Evolutionary conservation across 768 basidiomycete species (phyloP), one percentile per base, ranked within the genome.

Genomic region (Rhodosporidiobolus odoratus): DNA sequence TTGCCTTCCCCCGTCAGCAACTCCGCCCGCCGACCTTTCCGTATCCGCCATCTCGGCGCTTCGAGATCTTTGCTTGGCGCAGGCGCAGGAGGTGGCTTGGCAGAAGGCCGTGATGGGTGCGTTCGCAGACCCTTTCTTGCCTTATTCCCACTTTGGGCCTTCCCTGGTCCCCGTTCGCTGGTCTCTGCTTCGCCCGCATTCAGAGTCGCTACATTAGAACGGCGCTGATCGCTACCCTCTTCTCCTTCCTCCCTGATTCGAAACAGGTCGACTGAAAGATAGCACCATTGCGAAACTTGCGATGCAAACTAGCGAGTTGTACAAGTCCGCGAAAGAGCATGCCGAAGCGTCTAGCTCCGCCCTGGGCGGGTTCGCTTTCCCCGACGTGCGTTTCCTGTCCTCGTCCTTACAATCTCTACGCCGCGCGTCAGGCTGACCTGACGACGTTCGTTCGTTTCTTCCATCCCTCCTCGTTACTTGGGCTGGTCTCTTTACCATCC

Each of bases 1-100:
- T 25, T 41, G 37, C 40, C 52, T 52, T 1, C 7, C 58, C n/a
- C 84, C 27, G 82, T 82, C 52, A 34, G 34, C 54, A 7, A 45
- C 83, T 78, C 3, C 86, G n/a, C n/a, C 88, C 0, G 74, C 83
- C 23, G 95, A 97, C 78, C 83, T 96, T 35, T 84, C 87, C 0
- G 80, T 81, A 34, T 77, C 84, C 0, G 87, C 89, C 74, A 76
- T 90, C 32, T 82, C 82, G 57, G 83, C 86, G 35, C 77, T 96
- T 52, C 86, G 90, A 77, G 85, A 80, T 72, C 84, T 97, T 65
- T 88, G 92, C 86, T 84, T 94, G 8, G 92, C 92, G 1, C 92
- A 97, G 79, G 94, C 93, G 2, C 95, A 98, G 75, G 96, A 99
- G 81, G 95, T 91, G 77, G 91, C 87, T 50, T 98, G 94, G 94